Evolutionary conservation across 2,329 filamentous ascomycete species (phyloP).

Genomic region (Xylaria sp.): DNA sequence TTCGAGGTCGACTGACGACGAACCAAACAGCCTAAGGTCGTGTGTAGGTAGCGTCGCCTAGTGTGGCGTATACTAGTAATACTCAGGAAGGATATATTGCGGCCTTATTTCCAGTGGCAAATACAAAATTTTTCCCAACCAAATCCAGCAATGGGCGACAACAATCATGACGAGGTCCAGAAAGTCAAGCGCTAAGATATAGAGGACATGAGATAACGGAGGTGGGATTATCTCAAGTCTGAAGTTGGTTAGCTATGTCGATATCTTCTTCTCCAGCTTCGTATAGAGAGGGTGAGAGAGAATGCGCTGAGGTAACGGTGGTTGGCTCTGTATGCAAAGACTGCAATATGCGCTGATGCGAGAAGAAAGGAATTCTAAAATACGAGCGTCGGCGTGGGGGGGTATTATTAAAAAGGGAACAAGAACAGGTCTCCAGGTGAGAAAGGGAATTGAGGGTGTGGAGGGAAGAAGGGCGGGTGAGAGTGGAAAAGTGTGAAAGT

Average conservation of each 20-base stretch:
- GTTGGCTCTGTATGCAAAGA: slow-evolving; percentile 2
- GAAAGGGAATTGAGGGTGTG: slow-evolving; percentile 22
- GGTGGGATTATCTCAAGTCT: slow-evolving; percentile 16
- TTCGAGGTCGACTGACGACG: slow-evolving; percentile 43
- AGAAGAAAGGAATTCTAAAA: slow-evolving; percentile 15
- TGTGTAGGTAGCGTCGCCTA: slow-evolving; percentile 19
- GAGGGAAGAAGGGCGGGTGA: slow-evolving; percentile 22
- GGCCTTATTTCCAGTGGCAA: slow-evolving; percentile 24
- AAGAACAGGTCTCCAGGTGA: slow-evolving; percentile 11
- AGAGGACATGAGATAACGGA: slow-evolving; percentile 11
- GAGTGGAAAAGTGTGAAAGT: slow-evolving; percentile 28
- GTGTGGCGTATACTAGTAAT: slow-evolving; percentile 18
- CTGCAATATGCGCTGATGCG: slow-evolving; percentile 7
- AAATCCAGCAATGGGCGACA: slow-evolving; percentile 23
- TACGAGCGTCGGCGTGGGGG: not conserved
- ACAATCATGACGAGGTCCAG: slow-evolving; percentile 34
- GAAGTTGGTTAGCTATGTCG: slow-evolving; percentile 8
- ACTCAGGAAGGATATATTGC: slow-evolving; percentile 11
- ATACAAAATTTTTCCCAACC: slow-evolving; percentile 30
- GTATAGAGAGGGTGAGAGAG: not conserved
- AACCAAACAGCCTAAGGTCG: slow-evolving; percentile 39
- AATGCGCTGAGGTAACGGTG: slow-evolving; percentile 3
- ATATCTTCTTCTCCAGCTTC: slow-evolving; percentile 7
- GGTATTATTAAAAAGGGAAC: slow-evolving; percentile 18
- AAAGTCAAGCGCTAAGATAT: not conserved